These are phyloP conservation scores for Talaromyces adpressus DNA, from an alignment of 495 filamentous ascomycete genomes.

Conservation along the genomic window DNA sequence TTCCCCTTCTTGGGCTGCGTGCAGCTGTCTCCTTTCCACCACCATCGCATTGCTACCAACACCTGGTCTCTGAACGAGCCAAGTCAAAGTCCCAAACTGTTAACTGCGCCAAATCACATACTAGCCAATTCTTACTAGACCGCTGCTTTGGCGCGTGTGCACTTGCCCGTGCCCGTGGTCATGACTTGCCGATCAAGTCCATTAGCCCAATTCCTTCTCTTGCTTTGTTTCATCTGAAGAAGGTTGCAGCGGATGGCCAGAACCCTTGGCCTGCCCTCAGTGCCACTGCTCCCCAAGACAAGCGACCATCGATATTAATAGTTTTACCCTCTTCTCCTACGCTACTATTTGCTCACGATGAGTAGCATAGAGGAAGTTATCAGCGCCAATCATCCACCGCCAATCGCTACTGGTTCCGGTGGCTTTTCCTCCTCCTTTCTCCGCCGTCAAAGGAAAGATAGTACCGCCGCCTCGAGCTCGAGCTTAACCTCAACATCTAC, in stretches of 20 bases:
- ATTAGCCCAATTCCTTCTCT: background rate
- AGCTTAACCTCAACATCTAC: background rate
- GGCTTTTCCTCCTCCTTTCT: conserved; percentile 11
- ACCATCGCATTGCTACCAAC: background rate
- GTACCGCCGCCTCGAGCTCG: conserved; percentile 7
- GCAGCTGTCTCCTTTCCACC: background rate
- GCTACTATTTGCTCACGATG: conserved; percentile 1
- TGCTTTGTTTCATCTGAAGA: conserved; percentile 27
- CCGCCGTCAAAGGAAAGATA: conserved; percentile 9
- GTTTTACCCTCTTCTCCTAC: background rate
- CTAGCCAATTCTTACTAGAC: background rate
- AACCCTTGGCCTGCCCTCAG: conserved; percentile 67
- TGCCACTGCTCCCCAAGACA: background rate
- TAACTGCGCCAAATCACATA: background rate
- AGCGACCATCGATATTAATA: conserved; percentile 1
- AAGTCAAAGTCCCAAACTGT: background rate
- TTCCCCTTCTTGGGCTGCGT: background rate
- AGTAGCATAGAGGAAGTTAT: conserved; percentile 4
- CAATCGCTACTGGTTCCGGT: conserved; percentile 9
- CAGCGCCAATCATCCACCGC: conserved; percentile 5
- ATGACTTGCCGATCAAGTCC: conserved; percentile 1
- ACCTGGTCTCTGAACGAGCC: background rate
- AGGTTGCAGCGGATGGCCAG: conserved; percentile 71
- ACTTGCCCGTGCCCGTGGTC: conserved; percentile 4
- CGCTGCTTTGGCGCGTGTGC: background rate